Base-by-base conservation (phyloP, 2,329 filamentous ascomycete genomes). In the Colletotrichum shisoi region DNA sequence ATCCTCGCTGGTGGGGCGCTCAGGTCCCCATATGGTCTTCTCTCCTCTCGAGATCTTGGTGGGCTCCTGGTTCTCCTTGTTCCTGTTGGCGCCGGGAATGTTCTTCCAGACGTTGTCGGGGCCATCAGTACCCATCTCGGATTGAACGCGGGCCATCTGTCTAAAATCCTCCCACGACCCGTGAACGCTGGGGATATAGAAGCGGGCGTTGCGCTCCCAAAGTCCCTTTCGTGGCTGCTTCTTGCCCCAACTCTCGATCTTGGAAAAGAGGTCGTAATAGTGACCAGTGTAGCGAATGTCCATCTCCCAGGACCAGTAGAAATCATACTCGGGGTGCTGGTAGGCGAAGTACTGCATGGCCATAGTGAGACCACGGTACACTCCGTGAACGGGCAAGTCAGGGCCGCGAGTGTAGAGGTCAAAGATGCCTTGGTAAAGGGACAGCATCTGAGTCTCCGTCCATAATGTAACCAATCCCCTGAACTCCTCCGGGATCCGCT, bases 291-390 rank as follows among this genome's bases (percentile, higher is more conserved):
- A 96, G 37, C 93, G 89, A 51, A 94, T 88, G 73, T 97, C 93
- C 89, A 96, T 94, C 77, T 97, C 93, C 92, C 93, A 96, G 71
- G 96, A 92, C 93, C 93, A 97, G 78, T 93, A 93, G 79, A 89
- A 92, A 54, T 96, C 92, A 74, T 94, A 97, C 76, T 96, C 93
- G 1, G 92, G 91, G 77, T 97, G 93, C 73, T 88, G 86, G 74
- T 94, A 89, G 6, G 94, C 92, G 76, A 98, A 98, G 77, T 94
- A 91, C 74, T 97, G 94, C 81, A 98, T 89, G 0, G 94, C 93
- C 92, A 98, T 96, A 73, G 93, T 93, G 11, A 95, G 87, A 62
- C 92, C 94, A 59, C 95, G 91, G 79, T 98, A 98, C 9, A 96
- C 93, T 19, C 94, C 94, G 76, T 98, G 94, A 0, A 97, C 88